A percentile compares a stretch with the other conserved stretches of the same genome.
Conservation (phyloP, 2,329 filamentous ascomycete genomes). For the Biscogniauxia marginata region DNA sequence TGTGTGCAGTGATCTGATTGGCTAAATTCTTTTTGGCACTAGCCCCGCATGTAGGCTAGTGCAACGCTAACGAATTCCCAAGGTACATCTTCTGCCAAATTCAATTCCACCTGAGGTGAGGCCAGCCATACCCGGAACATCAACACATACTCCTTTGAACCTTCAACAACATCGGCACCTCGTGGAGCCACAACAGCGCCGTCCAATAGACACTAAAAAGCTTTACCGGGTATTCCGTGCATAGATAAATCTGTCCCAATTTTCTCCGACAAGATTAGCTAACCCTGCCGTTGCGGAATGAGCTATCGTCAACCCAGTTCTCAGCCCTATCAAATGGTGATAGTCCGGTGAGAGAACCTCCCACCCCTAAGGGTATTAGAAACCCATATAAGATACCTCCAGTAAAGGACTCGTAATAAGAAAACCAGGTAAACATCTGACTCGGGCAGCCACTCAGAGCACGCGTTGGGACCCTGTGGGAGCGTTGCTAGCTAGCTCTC, state of each 20-base stretch:
- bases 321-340: background rate
- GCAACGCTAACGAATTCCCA: background rate
- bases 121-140: background rate
- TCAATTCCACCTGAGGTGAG: background rate
- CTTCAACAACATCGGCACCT: background rate
- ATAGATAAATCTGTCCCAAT: background rate
- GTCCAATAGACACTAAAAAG: background rate
- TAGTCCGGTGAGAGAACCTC: background rate
- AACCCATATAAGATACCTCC: background rate
- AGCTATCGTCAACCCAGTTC: background rate
- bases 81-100: background rate
- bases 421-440: background rate
- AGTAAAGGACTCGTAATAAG: background rate
- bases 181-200: background rate
- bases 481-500: background rate
- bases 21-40: background rate
- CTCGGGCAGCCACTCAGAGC: background rate
- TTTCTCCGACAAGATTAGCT: background rate
- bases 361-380: background rate
- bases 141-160: background rate
- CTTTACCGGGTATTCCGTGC: background rate
- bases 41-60: background rate
- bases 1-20: background rate
- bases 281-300: background rate
- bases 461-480: background rate